phyloP scores from a whole-genome alignment of 768 basidiomycete species.

The Leucocoprinus sp. region DNA sequence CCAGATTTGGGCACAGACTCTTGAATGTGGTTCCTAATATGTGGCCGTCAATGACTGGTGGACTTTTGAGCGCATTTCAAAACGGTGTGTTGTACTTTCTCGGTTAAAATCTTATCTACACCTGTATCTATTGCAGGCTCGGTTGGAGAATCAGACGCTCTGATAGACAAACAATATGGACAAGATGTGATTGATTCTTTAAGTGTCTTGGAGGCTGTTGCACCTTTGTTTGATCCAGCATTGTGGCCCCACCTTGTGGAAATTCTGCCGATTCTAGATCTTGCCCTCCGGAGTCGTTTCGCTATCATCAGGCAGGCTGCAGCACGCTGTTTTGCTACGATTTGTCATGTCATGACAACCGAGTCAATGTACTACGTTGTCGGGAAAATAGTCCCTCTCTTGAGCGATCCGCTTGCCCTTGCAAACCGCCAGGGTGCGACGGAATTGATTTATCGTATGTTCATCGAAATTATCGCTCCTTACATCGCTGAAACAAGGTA shows the following conservation, averaged over 20 bases:
- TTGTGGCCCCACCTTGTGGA: conserved; percentile 63
- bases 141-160: conserved; percentile 47
- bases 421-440: conserved; percentile 82
- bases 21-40: conserved; percentile 83
- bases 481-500: not conserved
- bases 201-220: conserved; percentile 79
- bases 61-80: conserved; percentile 59
- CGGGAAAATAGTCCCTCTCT: conserved; percentile 69
- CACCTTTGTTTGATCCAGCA: conserved; percentile 62
- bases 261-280: conserved; percentile 68
- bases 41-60: conserved; percentile 89
- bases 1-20: conserved; percentile 63
- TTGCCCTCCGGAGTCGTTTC: conserved; percentile 78
- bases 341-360: conserved; percentile 79
- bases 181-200: conserved; percentile 92
- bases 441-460: conserved; percentile 87
- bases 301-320: conserved; percentile 87
- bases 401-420: conserved; percentile 70
- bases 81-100: conserved; percentile 38
- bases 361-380: conserved; percentile 90
- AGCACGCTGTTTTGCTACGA: conserved; percentile 77
- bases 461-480: not conserved
- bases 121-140: conserved; percentile 30
- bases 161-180: conserved; percentile 66
- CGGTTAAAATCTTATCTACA: not conserved